Base-by-base conservation (phyloP, 1,139 yeast species). In the Yamadazyma dushanensis region DNA sequence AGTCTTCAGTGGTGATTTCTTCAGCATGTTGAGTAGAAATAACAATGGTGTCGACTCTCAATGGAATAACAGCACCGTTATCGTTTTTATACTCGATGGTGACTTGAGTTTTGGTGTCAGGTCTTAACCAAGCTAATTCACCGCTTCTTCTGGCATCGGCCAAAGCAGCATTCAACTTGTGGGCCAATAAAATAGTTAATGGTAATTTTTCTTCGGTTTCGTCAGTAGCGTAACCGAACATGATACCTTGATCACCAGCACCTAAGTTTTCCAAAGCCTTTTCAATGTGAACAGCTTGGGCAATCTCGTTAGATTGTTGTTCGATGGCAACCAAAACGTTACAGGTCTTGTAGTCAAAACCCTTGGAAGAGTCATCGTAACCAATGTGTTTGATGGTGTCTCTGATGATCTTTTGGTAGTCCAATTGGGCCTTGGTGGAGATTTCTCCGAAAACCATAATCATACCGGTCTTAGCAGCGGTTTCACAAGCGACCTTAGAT, bases 241-340 rank as follows among this genome's bases (percentile, higher is more conserved):
- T 92, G 66, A 92, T 92, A 82, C 99, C 97, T 75, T 92, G 99
- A 76, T 92, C 99, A 83, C 99, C 99, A 51, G 99, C 98, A 68
- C 98, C 99, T 61, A 92, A 82, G 43, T 92, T 95, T 76, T 92
- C 99, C 53, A 92, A 77, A 43, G 96, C 94, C 73, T 89, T 80
- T 68, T 92, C 97, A 72, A 85, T 87, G 71, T 92, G 98, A 61
- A 92, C 81, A 78, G 98, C 98, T 75, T 92, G 97, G 47, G 98
- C 98, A 57, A 92, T 92, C 73, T 92, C 99, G 54, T 96, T 95
- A 39, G 97, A 89, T 74, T 92, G 98, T 74, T 92, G 97, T 77
- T 92, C 99, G 68, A 92, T 89, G 66, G 98, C 98, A 50, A 92
- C 98, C 53, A 94, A 78, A 43, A 92, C 97, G 71, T 92, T 92